phyloP scores from a whole-genome alignment of 2,329 filamentous ascomycete species.

The Fusarium mangiferae region DNA sequence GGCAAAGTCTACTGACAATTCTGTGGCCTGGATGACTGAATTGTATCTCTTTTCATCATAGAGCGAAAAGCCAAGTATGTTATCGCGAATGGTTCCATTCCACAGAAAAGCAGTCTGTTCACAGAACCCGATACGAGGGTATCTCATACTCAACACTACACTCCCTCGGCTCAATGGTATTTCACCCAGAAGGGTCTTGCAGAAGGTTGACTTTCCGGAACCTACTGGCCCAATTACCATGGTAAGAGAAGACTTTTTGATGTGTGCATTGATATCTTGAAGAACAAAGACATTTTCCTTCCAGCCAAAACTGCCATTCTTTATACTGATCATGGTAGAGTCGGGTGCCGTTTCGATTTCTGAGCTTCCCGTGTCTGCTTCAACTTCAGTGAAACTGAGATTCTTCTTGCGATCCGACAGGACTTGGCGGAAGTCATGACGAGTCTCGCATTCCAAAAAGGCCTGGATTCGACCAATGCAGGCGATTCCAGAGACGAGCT shows the following conservation, averaged over 20 bases:
- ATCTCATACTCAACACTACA: constrained; percentile 12
- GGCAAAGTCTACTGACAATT: constrained; percentile 47
- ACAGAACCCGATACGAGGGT: constrained; percentile 44
- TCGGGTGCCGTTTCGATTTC: too few species aligned
- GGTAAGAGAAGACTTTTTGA: constrained; percentile 38
- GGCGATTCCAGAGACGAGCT: constrained; percentile 4
- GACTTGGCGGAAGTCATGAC: background rate
- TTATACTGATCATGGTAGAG: background rate
- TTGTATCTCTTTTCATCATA: constrained; percentile 49
- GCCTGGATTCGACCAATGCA: constrained; percentile 1
- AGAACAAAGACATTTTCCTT: constrained; percentile 33
- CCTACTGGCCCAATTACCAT: constrained; percentile 52
- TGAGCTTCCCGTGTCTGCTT: background rate
- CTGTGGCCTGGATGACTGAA: constrained; percentile 48
- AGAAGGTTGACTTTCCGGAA: constrained; percentile 51
- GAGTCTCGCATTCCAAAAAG: background rate
- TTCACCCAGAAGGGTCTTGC: constrained; percentile 50
- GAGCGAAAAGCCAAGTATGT: constrained; percentile 49
- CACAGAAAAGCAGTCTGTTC: constrained; percentile 48
- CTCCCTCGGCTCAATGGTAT: constrained; percentile 32
- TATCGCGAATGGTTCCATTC: constrained; percentile 51
- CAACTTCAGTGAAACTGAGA: background rate
- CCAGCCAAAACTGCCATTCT: constrained; percentile 40
- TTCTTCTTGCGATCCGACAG: background rate
- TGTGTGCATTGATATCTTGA: constrained; percentile 20